These are phyloP conservation scores for Paramecium sexaurelia DNA, from an alignment of 73 alveolate species.

Conservation along the genomic window DNA sequence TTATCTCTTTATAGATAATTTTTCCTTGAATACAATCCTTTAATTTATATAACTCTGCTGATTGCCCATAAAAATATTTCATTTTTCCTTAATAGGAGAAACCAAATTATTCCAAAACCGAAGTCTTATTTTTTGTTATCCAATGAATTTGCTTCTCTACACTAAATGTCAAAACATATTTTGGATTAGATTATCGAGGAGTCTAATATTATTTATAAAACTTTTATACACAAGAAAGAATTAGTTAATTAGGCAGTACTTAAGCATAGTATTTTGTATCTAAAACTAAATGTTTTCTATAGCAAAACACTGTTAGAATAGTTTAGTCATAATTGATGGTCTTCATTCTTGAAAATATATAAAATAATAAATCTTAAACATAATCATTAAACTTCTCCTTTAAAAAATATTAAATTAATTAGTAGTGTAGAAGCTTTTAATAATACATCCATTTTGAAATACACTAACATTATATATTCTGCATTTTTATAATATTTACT, in stretches of 20 bases:
- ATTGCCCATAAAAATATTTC: neutral
- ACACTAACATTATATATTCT: neutral
- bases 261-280: constrained; percentile 19
- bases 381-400: neutral
- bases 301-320: neutral
- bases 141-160: neutral
- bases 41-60: neutral
- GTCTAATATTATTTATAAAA: neutral
- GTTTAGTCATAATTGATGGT: neutral
- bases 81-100: neutral
- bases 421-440: neutral
- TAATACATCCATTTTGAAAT: too few species aligned
- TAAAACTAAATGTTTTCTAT: neutral
- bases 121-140: neutral
- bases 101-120: neutral
- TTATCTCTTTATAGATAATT: neutral
- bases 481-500: neutral
- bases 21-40: neutral
- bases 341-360: neutral
- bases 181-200: neutral
- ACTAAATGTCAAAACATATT: neutral
- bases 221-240: neutral
- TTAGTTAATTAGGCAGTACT: neutral
- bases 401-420: neutral
- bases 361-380: neutral